Conservation (phyloP, 2,329 filamentous ascomycete species). For the Colletotrichum viniferum region DNA sequence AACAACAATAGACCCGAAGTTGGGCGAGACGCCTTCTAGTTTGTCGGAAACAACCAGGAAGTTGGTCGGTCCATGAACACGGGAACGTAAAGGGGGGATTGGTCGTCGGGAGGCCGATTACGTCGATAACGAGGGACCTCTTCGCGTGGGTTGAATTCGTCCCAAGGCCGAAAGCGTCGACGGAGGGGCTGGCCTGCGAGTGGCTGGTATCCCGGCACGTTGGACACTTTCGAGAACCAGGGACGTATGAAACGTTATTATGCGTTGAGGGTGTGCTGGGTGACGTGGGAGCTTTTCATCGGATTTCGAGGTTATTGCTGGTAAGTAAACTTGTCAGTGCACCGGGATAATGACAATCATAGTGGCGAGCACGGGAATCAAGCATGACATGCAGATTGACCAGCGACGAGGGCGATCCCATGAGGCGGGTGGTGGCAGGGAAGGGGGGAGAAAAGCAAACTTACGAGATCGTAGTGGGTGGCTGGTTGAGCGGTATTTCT, state of each 20-base stretch:
- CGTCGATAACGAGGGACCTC: not conserved
- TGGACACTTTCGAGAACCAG: constrained; percentile 12
- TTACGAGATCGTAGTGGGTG: not conserved
- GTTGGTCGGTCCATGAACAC: constrained; percentile 34
- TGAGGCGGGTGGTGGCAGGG: not conserved
- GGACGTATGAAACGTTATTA: constrained; percentile 30
- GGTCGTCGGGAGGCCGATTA: constrained; percentile 11
- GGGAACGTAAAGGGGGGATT: not conserved
- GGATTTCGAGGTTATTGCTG: constrained; percentile 10
- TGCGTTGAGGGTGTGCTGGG: constrained; percentile 23
- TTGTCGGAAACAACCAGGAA: constrained; percentile 15
- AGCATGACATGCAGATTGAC: constrained; percentile 16
- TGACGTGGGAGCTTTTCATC: constrained; percentile 18
- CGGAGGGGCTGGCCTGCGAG: not conserved
- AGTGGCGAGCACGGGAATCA: not conserved
- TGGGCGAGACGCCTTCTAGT: constrained; percentile 9
- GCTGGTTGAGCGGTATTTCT: not conserved
- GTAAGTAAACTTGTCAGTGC: constrained; percentile 17
- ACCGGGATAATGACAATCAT: constrained; percentile 8
- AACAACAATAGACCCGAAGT: not conserved
- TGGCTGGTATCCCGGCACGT: constrained; percentile 5
- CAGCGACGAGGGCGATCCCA: not conserved
- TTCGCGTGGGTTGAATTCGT: constrained; percentile 11
- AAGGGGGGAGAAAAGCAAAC: not conserved
- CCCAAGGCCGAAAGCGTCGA: constrained; percentile 8